These are phyloP conservation scores for Talaromyces wortmannii DNA, from an alignment of 495 filamentous ascomycete genomes.

Conservation along the genomic window DNA sequence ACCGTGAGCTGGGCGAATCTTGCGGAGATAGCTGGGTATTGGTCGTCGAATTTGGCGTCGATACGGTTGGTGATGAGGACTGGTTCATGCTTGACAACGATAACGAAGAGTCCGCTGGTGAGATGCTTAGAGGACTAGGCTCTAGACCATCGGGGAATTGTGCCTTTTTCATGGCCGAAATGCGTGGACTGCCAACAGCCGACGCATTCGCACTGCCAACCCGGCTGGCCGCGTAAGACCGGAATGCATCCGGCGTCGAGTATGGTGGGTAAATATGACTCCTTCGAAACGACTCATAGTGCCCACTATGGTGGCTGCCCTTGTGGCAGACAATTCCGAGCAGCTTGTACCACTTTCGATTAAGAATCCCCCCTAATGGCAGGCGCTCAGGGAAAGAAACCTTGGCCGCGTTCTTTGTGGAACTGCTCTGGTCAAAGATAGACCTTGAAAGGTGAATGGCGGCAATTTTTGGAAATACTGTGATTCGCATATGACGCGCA, in stretches of 20 bases:
- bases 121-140: slow-evolving; percentile 18
- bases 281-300: slow-evolving; percentile 96
- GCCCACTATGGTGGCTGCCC: slow-evolving; percentile 90
- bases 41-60: neutral
- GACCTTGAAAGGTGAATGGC: slow-evolving; percentile 90
- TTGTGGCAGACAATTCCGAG: slow-evolving; percentile 89
- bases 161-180: slow-evolving; percentile 13
- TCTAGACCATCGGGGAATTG: slow-evolving; percentile 15
- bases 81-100: slow-evolving; percentile 33
- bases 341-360: slow-evolving; percentile 74
- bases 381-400: slow-evolving; percentile 84
- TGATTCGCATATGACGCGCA: slow-evolving; percentile 77
- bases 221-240: slow-evolving; percentile 58
- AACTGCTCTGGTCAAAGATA: slow-evolving; percentile 73
- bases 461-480: slow-evolving; percentile 77
- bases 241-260: slow-evolving; percentile 73
- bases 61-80: neutral
- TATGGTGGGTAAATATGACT: slow-evolving; percentile 71
- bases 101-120: slow-evolving; percentile 29
- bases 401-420: slow-evolving; percentile 89
- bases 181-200: slow-evolving; percentile 31
- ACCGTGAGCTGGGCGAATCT: neutral
- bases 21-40: neutral
- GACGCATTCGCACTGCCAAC: slow-evolving; percentile 41
- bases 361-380: slow-evolving; percentile 70